A percentile compares a stretch with the other conserved stretches of the same genome.
These are phyloP conservation scores for Rhodotorula sp. DNA, from an alignment of 1,284 basidiomycete species.

Conservation along the genomic window DNA sequence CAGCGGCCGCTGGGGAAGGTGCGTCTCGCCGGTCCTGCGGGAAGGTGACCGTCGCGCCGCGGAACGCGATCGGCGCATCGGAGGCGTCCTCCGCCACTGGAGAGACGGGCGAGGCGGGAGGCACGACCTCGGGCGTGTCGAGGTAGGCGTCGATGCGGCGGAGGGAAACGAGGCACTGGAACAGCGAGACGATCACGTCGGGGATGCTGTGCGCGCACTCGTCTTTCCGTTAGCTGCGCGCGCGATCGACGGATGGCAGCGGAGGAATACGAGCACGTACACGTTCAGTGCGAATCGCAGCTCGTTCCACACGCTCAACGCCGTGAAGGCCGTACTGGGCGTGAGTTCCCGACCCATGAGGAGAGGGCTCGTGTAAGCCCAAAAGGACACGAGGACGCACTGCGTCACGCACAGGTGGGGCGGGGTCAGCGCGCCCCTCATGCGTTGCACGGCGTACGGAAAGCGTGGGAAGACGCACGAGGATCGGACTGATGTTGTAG, in stretches of 20 bases:
- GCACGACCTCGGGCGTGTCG: conserved; percentile 33
- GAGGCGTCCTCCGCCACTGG: conserved; percentile 56
- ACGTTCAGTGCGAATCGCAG: conserved; percentile 78
- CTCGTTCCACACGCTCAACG: conserved; percentile 74
- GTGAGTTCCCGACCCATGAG: conserved; percentile 69
- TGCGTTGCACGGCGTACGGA: not conserved
- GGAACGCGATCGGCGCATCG: conserved; percentile 62
- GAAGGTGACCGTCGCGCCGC: conserved; percentile 86
- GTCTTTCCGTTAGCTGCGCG: too few species aligned
- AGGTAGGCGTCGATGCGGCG: conserved; percentile 71
- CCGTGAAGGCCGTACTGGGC: conserved; percentile 83
- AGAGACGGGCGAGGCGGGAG: conserved; percentile 54
- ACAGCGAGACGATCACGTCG: conserved; percentile 49
- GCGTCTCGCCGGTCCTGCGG: conserved; percentile 52
- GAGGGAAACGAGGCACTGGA: conserved; percentile 76
- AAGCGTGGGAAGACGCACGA: conserved; percentile 36
- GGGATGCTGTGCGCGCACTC: too few species aligned
- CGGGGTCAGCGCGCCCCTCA: not conserved
- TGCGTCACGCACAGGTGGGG: not conserved
- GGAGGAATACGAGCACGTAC: too few species aligned
- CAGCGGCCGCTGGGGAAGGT: conserved; percentile 58
- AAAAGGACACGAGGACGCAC: conserved; percentile 53
- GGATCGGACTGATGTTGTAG: conserved; percentile 60
- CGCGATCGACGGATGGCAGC: too few species aligned
- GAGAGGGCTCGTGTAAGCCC: conserved; percentile 41